Evolutionary conservation across 2,329 filamentous ascomycete species (phyloP), one percentile per base, ranked within the genome.

Genomic region (Aspergillus tubingensis): DNA sequence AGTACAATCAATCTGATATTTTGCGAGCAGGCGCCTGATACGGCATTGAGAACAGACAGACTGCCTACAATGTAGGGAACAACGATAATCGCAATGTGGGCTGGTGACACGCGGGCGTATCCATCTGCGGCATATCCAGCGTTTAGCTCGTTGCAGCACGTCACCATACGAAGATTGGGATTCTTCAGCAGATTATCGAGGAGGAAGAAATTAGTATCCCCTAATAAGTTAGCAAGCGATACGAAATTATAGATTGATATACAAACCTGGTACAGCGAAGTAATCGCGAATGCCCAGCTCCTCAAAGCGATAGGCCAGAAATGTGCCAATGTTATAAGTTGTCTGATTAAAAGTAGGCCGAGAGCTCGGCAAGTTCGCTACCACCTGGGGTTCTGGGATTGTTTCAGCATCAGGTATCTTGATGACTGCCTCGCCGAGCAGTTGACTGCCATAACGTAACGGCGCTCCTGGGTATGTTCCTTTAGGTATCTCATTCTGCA

Each of bases 121-220:
- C 63, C 63, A 21, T 65, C 63, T 6, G 63, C 63, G 8, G 63
- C 62, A 25, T 65, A 65, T 8, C 63, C 63, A 1, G 57, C 48
- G 25, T 65, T 65, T 19, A 65, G 17, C 39, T 64, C 63, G 19
- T 65, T 65, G 54, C 63, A 65, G 21, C 63, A 61, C 5, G 47
- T 47, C 2, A 65, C 54, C 60, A 61, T 58, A 1, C 47, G 58
- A 11, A 63, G 44, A 10, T 41, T 13, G 13, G 59, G 38, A 4
- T 53, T 61, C 15, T 56, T 39, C 4, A 61, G 27, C 2, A 63
- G 8, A 5, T 32, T 19, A 21, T 63, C 58, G 11, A 63, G 17
- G 3, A 63, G 61, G 2, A 19, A 19, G 2, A 63, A 19, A 10
- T 61, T 63, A 1, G 50, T 41, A 15, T 63, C 61, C 1, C 61